Evolutionary conservation across 805 yeast genomes (phyloP), one percentile per base, ranked within the genome.

Genomic region (Hanseniaspora taiwanica): DNA sequence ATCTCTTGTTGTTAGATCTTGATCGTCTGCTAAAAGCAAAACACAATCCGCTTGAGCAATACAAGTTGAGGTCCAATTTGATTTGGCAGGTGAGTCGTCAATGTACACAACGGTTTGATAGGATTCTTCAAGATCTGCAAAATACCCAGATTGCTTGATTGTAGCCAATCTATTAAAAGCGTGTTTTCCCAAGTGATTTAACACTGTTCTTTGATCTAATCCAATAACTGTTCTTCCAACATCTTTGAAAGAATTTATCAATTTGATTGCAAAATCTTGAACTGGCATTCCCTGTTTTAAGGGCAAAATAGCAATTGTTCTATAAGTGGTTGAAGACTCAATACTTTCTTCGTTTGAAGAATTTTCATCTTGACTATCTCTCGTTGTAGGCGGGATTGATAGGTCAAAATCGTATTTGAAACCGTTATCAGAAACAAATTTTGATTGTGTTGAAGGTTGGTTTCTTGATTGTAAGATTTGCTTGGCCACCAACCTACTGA

Each of bases 1-100:
- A 9, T 18, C 36, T 29, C 33, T 29, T 10, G 18, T 16, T 29
- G 8, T 10, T 8, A 16, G 9, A 29, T 29, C 18, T 6, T 70
- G 65, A 0, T 96, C 93, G 62, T 89, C 87, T 0, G 96, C 96
- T 13, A 91, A 59, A 14, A 91, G 63, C 24, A 91, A 63, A n/a
- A 89, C 76, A 63, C 96, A 87, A 58, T 89, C 97, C 14, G 95
- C 97, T 58, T 89, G 96, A 7, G 87, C 76, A 32, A 89, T 81
- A 57, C 97, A 91, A 0, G 96, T 84, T 7, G 75, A 70, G 0
- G 96, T 84, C 98, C 98, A 89, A 16, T 77, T 70, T 0, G 96
- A 81, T 48, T 76, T 76, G 2, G 81, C 75, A 1, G 81, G 69
- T 0, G 96, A 77, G 51, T 91, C 97, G 20, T 91, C 87, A 10